These are phyloP conservation scores for Pythium brachiatum DNA, from an alignment of 352 stramenopile species.

Conservation along the genomic window DNA sequence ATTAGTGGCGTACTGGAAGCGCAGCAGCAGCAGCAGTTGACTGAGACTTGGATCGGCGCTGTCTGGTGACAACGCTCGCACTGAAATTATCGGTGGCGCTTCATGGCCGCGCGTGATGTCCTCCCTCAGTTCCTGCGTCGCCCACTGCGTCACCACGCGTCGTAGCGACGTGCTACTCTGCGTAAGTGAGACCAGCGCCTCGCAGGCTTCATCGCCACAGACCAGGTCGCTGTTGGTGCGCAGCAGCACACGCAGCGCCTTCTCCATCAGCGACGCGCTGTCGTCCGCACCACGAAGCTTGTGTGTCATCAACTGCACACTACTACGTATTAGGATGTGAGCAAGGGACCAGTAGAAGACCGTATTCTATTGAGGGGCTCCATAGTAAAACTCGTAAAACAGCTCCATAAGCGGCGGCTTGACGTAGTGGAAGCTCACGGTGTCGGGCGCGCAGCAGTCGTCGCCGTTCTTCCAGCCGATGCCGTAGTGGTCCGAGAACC, in stretches of 20 bases:
- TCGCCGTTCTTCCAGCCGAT: conserved; percentile 81
- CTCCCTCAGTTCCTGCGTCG: neutral
- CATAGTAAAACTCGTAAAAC: conserved; percentile 85
- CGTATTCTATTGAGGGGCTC: conserved; percentile 22
- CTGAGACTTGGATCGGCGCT: neutral
- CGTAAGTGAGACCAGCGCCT: conserved; percentile 2
- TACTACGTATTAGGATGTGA: too few species aligned
- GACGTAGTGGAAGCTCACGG: conserved; percentile 85
- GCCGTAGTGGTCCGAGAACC: conserved; percentile 80
- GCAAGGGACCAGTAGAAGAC: neutral
- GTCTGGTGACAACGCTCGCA: neutral
- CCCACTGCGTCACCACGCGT: conserved; percentile 4
- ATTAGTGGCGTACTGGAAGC: conserved; percentile 34
- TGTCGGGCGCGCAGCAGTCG: conserved; percentile 72
- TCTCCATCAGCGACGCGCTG: neutral
- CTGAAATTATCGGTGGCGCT: neutral
- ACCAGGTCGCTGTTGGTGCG: conserved; percentile 15
- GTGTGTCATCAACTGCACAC: too few species aligned
- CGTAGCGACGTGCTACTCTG: conserved; percentile 1
- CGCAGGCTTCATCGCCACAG: neutral
- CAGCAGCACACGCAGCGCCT: conserved; percentile 14
- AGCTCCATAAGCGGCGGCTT: conserved; percentile 82
- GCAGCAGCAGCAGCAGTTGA: conserved; percentile 11
- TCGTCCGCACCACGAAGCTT: neutral
- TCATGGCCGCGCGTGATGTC: conserved; percentile 25